Base-by-base conservation (phyloP, 2,329 filamentous ascomycete genomes). In the Didymella glomerata region DNA sequence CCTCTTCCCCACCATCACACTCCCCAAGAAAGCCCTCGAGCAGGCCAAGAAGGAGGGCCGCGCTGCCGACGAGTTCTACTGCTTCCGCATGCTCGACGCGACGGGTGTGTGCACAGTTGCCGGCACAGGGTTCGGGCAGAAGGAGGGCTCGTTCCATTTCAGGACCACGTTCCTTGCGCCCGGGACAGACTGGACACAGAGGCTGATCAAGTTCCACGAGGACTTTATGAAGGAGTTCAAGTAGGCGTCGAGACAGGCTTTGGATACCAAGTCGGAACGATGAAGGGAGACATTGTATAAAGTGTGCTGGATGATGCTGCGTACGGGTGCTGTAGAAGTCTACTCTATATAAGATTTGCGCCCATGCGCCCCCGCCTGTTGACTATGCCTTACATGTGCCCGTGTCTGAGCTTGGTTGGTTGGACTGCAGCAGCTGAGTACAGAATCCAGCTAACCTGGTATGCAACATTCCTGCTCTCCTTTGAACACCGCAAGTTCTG, bases 141-240 rank as follows among this genome's bases (percentile, higher is more conserved):
- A 90, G 80, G 90, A 95, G 72, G 90, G 89, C 70, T 95, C 91
- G 0, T 83, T 95, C 72, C 95, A 99, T 82, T 96, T 99, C 85
- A 85, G 95, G 63, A 99, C 95, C 4, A 99, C 95, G 0, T 99
- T 99, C 84, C 82, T 99, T 40, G 94, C 95, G 0, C 95, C 95
- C 0, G 95, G 95, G 14, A 98, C 94, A 1, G 93, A 97, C 70
- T 99, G 95, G 95, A 89, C 96, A 7, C 88, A 89, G 48, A 85
- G 89, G 66, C 92, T 98, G 68, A 86, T 90, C 68, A 90, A 92
- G 79, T 99, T 99, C 81, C 95, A 99, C 82, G 82, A 88, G 78
- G 88, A 90, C 62, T 99, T 99, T 72, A 91, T 98, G 88, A 85
- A 90, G 49, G 86, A 97, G 84, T 97, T 85, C 67, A 81, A 80